Percentiles rank a stretch among this genome's conserved stretches.
These are phyloP conservation scores for Fusarium nelsonii DNA, from an alignment of 2,329 filamentous ascomycete genomes.

Conservation along the genomic window DNA sequence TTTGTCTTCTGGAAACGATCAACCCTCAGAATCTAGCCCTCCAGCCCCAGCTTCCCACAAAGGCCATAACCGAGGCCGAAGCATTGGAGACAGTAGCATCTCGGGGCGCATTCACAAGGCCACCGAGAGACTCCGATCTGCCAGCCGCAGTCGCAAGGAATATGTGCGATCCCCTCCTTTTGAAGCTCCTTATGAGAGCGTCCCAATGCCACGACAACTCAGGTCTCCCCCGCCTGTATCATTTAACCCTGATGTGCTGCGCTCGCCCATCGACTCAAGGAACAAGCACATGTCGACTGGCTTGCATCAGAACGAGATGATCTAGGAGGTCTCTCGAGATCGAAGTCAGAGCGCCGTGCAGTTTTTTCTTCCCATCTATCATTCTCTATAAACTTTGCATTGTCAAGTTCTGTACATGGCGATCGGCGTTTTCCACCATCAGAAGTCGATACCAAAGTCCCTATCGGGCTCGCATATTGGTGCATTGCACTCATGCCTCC, in stretches of 20 bases:
- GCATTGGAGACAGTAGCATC: constrained; percentile 65
- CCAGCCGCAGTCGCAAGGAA: constrained; percentile 67
- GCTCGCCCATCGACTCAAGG: constrained; percentile 51
- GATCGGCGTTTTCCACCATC: constrained; percentile 52
- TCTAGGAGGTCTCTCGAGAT: constrained; percentile 54
- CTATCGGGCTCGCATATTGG: constrained; percentile 24
- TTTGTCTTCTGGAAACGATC: constrained; percentile 51
- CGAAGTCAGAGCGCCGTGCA: constrained; percentile 10
- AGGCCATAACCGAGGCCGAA: constrained; percentile 69
- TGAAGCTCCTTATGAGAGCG: constrained; percentile 59
- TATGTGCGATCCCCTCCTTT: constrained; percentile 44
- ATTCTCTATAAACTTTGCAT: constrained; percentile 38
- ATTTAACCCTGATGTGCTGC: constrained; percentile 55
- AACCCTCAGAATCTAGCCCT: constrained; percentile 41
- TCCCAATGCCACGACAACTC: constrained; percentile 50
- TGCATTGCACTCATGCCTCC: constrained; percentile 6
- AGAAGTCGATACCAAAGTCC: constrained; percentile 40
- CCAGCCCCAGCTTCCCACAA: constrained; percentile 56
- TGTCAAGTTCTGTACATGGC: constrained; percentile 55
- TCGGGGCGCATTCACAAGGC: constrained; percentile 68
- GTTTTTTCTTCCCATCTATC: constrained; percentile 34
- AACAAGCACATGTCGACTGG: constrained; percentile 63
- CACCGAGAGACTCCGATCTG: constrained; percentile 71
- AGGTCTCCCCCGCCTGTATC: constrained; percentile 54
- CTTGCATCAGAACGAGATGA: constrained; percentile 67